These are phyloP conservation scores for Starmerella bacillaris DNA, from an alignment of 805 yeast genomes.

Conservation along the genomic window DNA sequence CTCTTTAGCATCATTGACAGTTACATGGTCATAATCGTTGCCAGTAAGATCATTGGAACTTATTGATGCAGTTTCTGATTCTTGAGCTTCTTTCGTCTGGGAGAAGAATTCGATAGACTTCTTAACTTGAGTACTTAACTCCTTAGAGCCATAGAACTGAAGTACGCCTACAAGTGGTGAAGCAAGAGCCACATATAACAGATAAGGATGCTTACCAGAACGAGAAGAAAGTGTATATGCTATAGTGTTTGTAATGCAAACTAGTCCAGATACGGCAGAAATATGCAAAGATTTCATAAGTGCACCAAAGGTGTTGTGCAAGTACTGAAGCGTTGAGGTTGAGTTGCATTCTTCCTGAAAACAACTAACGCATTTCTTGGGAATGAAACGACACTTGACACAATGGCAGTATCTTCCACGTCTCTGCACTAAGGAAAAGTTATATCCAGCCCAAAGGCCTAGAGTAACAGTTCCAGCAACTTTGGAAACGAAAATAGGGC, in stretches of 20 bases:
- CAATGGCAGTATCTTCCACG: no score
- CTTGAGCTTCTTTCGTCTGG: neutral
- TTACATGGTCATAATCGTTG: slow-evolving; percentile 14
- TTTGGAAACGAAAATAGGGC: slow-evolving; percentile 20
- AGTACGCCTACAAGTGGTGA: slow-evolving; percentile 19
- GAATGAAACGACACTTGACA: neutral
- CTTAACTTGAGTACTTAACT: slow-evolving; percentile 11
- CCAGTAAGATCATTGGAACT: slow-evolving; percentile 9
- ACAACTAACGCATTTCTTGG: neutral
- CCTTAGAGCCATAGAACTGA: slow-evolving; percentile 17
- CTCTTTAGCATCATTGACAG: neutral
- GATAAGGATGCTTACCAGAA: slow-evolving; percentile 22
- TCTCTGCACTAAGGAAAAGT: slow-evolving; percentile 13
- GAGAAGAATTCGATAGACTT: neutral
- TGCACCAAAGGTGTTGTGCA: slow-evolving; percentile 1
- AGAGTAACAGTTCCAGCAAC: slow-evolving; percentile 23
- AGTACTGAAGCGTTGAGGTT: neutral
- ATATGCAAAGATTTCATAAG: slow-evolving; percentile 5
- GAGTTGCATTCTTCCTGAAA: neutral
- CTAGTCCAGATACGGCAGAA: slow-evolving; percentile 14
- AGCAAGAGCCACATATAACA: slow-evolving; percentile 22
- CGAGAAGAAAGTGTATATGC: slow-evolving; percentile 18
- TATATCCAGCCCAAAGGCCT: slow-evolving; percentile 23
- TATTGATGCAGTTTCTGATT: slow-evolving; percentile 1
- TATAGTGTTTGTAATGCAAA: slow-evolving; percentile 15